Base-by-base conservation (phyloP, 495 filamentous ascomycete genomes). In the Penicillium longicatenatum region DNA sequence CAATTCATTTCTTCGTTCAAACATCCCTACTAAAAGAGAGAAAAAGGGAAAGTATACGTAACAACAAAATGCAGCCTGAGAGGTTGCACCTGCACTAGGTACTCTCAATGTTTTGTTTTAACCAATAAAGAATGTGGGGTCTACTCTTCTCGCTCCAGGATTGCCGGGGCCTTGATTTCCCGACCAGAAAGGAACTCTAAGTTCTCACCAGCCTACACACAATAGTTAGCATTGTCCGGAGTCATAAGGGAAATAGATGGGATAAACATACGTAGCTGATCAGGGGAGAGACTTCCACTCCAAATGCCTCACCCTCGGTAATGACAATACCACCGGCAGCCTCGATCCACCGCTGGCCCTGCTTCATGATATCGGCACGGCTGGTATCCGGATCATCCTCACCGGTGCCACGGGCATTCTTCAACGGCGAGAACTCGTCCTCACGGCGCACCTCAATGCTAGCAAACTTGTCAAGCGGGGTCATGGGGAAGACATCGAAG, bases 371-470 rank as follows among this genome's bases (percentile, higher is more conserved):
- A 71, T 97, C 93, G 43, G 77, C 79, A 65, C 84, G 89, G 76
- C 90, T 94, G 43, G 94, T 99, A 63, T 96, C 91, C 3, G 91
- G 90, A 70, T 97, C 91, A 71, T 99, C 94, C 77, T 97, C 88
- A 19, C 89, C 89, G 12, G 92, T 92, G 21, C 93, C 93, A 61
- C 80, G 83, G 21, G 91, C 95, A 62, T 99, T 99, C 86, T 99
- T 99, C 60, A 99, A 79, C 10, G 94, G 93, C 46, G 93, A 97
- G 79, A 99, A 99, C 75, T 99, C 94, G 55, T 99, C 94, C 77
- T 97, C 92, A 31, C 94, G 91, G 69, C 86, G 90, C 29, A 99
- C 94, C 75, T 99, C 94, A 78, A 98, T 85, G 73, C 85, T 93
- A 12, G 92, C 95, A 65, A 99, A 98, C 75, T 93, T 91, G 44